Base-by-base conservation (phyloP, 169 alveolate genomes). In the Plasmodium vinckei region DNA sequence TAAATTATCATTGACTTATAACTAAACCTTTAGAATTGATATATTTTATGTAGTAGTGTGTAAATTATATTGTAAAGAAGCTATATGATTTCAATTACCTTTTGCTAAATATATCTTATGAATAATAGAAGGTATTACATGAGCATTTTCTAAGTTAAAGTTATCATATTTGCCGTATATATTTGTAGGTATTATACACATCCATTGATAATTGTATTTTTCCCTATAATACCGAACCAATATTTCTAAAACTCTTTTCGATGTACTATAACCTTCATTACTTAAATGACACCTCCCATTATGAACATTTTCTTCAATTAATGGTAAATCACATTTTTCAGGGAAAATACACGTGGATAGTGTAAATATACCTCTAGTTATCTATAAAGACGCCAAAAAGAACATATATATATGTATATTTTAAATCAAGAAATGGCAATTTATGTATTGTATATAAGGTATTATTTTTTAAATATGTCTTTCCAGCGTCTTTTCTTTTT, bases 41-140 rank as follows among this genome's bases (percentile, higher is more conserved):
- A 15, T 4, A 57, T n/a, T 23, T 9, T 57, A 23, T 57, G 33
- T 9, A 57, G 19, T 17, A 57, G 25, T 0, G 19, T n/a, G 19
- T 57, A 23, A 0, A 17, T n/a, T 17, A 9, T 12, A 57, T 9
- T 5, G 5, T 10, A 23, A 57, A 57, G 13, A 57, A 51, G 0
- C n/a, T 4, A 57, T n/a, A 13, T 4, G 12, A 5, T 12, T 15
- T 13, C 21, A 27, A 56, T 6, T 79, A 79, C 89, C 89, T 79
- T 82, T 82, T 13, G 90, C 90, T 70, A 82, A 68, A 56, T 82
- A 82, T 72, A 82, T 82, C 61, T 82, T 82, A 82, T 82, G 90
- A 54, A 82, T 82, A 54, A 82, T 82, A 42, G 79, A 82, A 7
- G 90, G 90, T 21, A 82, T 70, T 53, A 82, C 82, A 51, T 82